Evolutionary conservation across 768 basidiomycete genomes (phyloP), one percentile per base, ranked within the genome.

Genomic region (Strobilomyces confusus): DNA sequence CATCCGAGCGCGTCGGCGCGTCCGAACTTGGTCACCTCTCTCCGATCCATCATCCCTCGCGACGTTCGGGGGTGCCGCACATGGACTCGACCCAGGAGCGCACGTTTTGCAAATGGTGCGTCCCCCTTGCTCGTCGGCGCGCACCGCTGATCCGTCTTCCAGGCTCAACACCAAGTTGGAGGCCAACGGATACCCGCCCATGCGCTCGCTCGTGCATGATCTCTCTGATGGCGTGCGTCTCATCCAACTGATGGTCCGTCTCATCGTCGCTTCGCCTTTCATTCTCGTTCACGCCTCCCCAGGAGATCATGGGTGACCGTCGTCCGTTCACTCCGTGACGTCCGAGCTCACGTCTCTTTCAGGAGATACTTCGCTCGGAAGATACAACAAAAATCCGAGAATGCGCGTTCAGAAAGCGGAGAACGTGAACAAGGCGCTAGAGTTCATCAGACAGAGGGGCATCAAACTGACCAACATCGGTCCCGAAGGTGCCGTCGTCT

Each of bases 131-230:
- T 51, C 47, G 17, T 36, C 45, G 46, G 48, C 51, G 32, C 9
- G 14, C 19, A 50, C 43, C 34, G 44, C 34, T 38, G 19, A 8
- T 32, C 34, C 44, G n/a, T 58, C 45, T 22, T 45, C 36, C 59
- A 98, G 95, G 97, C 77, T 98, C 54, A 99, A 98, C 64, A 92
- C 94, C 9, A 95, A 95, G 68, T 80, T 99, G 29, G 94, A 98
- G 66, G 76, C 81, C 4, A 80, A 88, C 58, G 87, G 86, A 54
- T 82, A 94, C 63, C 87, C 89, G 7, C 82, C 92, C 13, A 95
- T 99, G 91, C 78, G 77, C 11, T 92, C 94, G 46, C 80, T 99
- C 7, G 87, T 92, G 25, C 79, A 80, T 50, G 97, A 98, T 76
- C 82, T 98, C 48, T 92, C 88, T 6, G 95, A 98, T 73, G 97